Base-by-base conservation (phyloP, 768 basidiomycete genomes). In the Baorangia bicolor region DNA sequence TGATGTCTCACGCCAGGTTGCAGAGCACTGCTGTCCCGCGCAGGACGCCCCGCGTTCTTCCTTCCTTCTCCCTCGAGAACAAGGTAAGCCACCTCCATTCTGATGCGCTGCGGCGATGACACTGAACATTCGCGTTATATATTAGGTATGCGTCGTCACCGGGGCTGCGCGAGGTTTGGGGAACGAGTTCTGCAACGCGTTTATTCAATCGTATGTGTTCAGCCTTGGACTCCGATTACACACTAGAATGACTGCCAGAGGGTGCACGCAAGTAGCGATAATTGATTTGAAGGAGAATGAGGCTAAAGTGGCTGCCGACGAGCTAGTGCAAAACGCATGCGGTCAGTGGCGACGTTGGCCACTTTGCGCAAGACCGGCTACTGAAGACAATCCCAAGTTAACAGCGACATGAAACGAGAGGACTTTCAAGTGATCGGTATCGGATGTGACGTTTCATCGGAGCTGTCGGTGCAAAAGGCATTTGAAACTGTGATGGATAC, bases 141-240 rank as follows among this genome's bases (percentile, higher is more conserved):
- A 20, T 8, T 66, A 96, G 87, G 93, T 94, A 51, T 92, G 92
- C 74, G 76, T 95, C 63, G 86, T 98, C 48, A 98, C 96, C 37
- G 96, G 96, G 43, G 96, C 87, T 51, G 96, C 94, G 13, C 81
- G 90, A 64, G 96, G 96, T 8, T 76, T 98, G 43, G 96, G 96
- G 8, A 81, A 89, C 61, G 88, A 93, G 71, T 93, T 98, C 69
- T 94, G 93, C 69, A 82, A 86, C 43, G 94, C 94, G 13, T 94
- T 98, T 72, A 65, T 94, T 61, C 86, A 90, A 73, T 90, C 90
- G 90, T 92, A 55, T 37, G 53, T 58, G 27, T 40, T 33, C 42
- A 42, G 5, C 28, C 40, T 38, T 41, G 46, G n/a, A 20, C 13
- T 31, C 9, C 35, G 33, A 33, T 55, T 12, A 23, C 33, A 21